Evolutionary conservation across 2,329 filamentous ascomycete species (phyloP).

Genomic region (Colletotrichum sp.): DNA sequence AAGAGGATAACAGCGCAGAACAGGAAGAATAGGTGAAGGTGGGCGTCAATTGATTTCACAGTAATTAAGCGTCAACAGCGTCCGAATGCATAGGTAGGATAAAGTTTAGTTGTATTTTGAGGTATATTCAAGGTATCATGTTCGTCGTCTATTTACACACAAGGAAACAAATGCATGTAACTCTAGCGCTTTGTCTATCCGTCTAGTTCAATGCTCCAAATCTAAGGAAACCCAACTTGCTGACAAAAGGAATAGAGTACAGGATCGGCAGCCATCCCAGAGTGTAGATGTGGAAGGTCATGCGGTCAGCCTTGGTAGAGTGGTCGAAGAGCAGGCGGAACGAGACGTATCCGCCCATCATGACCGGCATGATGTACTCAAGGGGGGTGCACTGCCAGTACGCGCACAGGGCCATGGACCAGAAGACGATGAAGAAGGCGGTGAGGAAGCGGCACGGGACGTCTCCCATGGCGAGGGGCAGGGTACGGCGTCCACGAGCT

Average conservation of each 20-base stretch:
- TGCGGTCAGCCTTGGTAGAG: background rate
- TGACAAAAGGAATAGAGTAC: background rate
- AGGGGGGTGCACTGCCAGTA: background rate
- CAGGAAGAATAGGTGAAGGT: background rate
- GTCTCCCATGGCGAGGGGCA: conserved; percentile 27
- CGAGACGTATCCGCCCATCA: background rate
- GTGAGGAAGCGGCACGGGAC: conserved; percentile 24
- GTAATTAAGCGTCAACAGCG: background rate
- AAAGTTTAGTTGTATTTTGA: background rate
- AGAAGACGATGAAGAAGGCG: conserved; percentile 15
- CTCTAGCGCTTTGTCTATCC: background rate
- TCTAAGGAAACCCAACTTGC: background rate
- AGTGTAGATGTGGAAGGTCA: background rate
- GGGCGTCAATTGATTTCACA: background rate
- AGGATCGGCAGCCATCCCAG: background rate
- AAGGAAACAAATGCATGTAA: background rate
- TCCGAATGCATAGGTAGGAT: background rate
- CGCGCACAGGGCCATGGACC: conserved; percentile 17
- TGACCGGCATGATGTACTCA: background rate
- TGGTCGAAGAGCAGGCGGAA: background rate
- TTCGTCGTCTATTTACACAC: background rate
- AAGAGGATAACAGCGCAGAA: background rate
- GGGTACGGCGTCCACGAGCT: conserved; percentile 26
- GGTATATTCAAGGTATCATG: background rate
- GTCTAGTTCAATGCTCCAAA: background rate